Evolutionary conservation across 306 rosid species (phyloP), one percentile per base, ranked within the genome.

Genomic region (Hylodesmum podocarpum): DNA sequence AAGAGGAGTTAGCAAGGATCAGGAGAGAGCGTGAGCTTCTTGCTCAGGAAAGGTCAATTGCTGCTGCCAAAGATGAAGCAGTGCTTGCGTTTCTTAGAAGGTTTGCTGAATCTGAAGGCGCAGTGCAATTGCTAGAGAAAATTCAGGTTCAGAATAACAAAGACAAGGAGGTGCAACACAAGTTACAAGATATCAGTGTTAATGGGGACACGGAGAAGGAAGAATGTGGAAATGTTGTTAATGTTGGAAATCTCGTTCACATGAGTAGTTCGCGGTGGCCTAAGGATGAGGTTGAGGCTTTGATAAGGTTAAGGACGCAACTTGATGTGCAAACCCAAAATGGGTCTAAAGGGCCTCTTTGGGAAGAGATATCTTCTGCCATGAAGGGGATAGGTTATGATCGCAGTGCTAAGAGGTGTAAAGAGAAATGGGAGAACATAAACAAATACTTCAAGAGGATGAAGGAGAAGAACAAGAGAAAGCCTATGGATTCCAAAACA

Each of bases 361-460:
- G 97, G 97, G 97, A 90, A 69, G 94, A 89, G 50, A 78, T 90
- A 22, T 90, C 97, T 40, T 28, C 39, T 1, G 91, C 84, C 39
- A 89, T 93, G 97, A 88, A 86, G 33, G 81, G 77, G 31, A 37
- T 84, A 28, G 97, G 98, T 1, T 89, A 89, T 27, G 63, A 89
- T 55, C 76, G 97, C 36, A 93, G 83, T 76, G 82, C 97, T 1
- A 93, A 91, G 90, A 88, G 93, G 78, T 93, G 98, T 49, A 93
- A 93, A 63, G 98, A 93, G 92, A 93, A 93, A 78, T 93, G 98
- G 98, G 98, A 93, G 88, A 93, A 93, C 80, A 93, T 93, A 78
- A 93, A 93, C 89, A 93, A 93, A 41, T 93, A 93, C 86, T 93
- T 84, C 65, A 93, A 91, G 83, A 89, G 91, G 84, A 89, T 93